Evolutionary conservation across 2,329 filamentous ascomycete genomes (phyloP), one percentile per base, ranked within the genome.

Genomic region (Penicillium vulpinum): DNA sequence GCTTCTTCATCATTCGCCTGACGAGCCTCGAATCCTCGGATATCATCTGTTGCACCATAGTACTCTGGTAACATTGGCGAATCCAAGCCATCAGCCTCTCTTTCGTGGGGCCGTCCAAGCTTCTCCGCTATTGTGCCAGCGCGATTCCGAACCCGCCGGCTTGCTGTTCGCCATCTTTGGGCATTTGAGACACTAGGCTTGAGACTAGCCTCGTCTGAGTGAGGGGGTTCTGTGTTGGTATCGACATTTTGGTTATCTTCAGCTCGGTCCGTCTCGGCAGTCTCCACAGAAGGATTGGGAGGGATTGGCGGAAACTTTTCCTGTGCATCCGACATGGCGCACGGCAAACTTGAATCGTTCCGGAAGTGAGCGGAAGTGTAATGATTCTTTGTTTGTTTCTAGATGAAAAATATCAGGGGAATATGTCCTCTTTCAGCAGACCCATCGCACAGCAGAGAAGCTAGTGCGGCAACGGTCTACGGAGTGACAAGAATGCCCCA

Each of bases 41-140:
- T 45, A 46, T 68, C 66, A 36, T 68, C 66, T 1, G 61, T 67
- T 22, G 66, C 65, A 1, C 65, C 66, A 21, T 58, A 68, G 29
- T 57, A 50, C 29, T 68, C 66, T 2, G 66, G 62, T 6, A 58
- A 52, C 22, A 63, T 59, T 24, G 56, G 59, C 1, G 61, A 50
- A 46, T 63, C 61, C 43, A 67, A 59, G 1, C 63, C 66, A 60
- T 68, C 66, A 13, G 59, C 63, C 4, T 60, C 56, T 48, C 57
- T 49, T 50, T 66, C 65, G 45, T 57, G 61, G 1, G 66, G 61
- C n/a, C 66, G 63, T 15, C 66, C 63, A 7, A 68, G 53, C 13
- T 40, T 57, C 39, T 67, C 60, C 3, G 65, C 66, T 29, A 68
- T 56, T 1, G 61, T 62, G 13, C 50, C 55, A n/a, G 62, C 53